phyloP scores from a whole-genome alignment of 179 eudicot species.

The Gypsophila paniculata region DNA sequence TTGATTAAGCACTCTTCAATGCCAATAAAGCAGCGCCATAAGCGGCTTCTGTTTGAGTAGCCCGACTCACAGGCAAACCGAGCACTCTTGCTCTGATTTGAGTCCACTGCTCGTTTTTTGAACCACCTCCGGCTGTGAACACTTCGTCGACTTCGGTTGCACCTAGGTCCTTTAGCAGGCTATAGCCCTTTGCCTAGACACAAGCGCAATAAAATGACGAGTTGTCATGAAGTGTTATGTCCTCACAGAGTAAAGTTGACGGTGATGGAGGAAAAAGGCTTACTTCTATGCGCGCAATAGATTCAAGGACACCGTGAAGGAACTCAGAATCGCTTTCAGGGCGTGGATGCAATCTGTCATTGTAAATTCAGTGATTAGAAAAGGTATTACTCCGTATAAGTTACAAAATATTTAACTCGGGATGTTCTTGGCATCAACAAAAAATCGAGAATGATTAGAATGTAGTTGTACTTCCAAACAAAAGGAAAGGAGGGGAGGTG shows the following conservation, averaged over 20 bases:
- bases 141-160: conserved; percentile 83
- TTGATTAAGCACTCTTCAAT: conserved; percentile 45
- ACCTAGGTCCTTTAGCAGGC: conserved; percentile 68
- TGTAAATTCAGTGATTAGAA: background rate
- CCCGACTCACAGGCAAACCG: conserved; percentile 69
- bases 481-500: no score
- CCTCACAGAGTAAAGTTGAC: conserved; percentile 3
- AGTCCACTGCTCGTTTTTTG: conserved; percentile 75
- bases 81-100: conserved; percentile 75
- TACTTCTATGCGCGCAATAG: conserved; percentile 97
- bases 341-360: conserved; percentile 70
- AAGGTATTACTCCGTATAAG: no score
- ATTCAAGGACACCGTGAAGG: conserved; percentile 89
- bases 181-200: conserved; percentile 71
- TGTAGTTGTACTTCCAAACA: background rate
- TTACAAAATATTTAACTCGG: background rate
- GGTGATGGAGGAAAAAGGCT: background rate
- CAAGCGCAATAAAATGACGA: background rate
- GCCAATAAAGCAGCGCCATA: conserved; percentile 97
- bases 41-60: conserved; percentile 92
- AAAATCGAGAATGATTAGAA: no score
- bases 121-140: conserved; percentile 90
- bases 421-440: background rate
- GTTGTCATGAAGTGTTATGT: background rate
- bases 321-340: conserved; percentile 75